These are phyloP conservation scores for Candida rishiriensis DNA, from an alignment of 805 yeast genomes.

Conservation along the genomic window DNA sequence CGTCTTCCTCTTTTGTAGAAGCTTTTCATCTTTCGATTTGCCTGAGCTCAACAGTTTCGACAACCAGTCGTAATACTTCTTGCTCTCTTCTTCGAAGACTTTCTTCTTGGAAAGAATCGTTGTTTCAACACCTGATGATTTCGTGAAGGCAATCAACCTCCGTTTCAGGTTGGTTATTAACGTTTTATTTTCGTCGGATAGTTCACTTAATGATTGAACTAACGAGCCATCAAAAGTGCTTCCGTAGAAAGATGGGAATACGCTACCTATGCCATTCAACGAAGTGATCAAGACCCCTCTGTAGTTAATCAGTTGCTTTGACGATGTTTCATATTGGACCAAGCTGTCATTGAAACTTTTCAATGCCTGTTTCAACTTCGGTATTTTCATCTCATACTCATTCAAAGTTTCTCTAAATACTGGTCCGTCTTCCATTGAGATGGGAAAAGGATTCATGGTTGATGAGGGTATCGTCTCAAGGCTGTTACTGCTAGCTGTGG, in stretches of 20 bases:
- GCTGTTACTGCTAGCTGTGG: background rate
- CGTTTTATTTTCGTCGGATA: constrained; percentile 15
- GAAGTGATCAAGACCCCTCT: constrained; percentile 10
- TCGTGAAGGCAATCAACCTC: constrained; percentile 7
- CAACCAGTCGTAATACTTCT: constrained; percentile 33
- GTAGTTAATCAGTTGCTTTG: constrained; percentile 15
- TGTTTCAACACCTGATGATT: constrained; percentile 11
- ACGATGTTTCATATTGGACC: constrained; percentile 14
- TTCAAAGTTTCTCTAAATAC: constrained; percentile 26
- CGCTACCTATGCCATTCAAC: constrained; percentile 5
- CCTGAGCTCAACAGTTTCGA: constrained; percentile 31
- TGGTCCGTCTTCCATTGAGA: constrained; percentile 36
- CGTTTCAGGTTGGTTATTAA: constrained; percentile 14
- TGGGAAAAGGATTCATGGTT: constrained; percentile 21
- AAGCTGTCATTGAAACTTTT: constrained; percentile 14
- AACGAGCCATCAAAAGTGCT: constrained; percentile 11
- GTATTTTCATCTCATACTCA: constrained; percentile 24
- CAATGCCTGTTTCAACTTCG: constrained; percentile 15
- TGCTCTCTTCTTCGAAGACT: constrained; percentile 33
- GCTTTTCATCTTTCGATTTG: constrained; percentile 30
- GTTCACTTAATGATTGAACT: constrained; percentile 7
- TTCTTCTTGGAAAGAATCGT: constrained; percentile 18
- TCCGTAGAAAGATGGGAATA: constrained; percentile 12
- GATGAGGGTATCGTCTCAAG: background rate
- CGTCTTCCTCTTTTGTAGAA: constrained; percentile 24